Percentiles rank a stretch among this genome's conserved stretches.
These are phyloP conservation scores for Ogataea neopini DNA, from an alignment of 805 yeast species.

Conservation along the genomic window DNA sequence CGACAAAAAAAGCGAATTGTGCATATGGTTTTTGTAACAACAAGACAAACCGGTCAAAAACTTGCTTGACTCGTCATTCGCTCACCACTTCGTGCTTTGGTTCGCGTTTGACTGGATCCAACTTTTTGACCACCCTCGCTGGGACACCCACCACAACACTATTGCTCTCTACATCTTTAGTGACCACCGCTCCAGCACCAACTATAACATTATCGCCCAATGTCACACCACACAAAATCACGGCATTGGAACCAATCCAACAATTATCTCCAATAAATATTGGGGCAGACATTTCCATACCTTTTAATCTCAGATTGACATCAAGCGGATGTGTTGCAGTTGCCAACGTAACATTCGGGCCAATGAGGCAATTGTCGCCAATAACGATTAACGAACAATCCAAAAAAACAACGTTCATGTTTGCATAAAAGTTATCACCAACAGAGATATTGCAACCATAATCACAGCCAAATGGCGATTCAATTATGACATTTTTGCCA, in stretches of 20 bases:
- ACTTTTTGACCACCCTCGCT: slow-evolving; percentile 13
- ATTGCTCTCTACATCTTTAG: slow-evolving; percentile 53
- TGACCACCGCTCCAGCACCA: slow-evolving; percentile 71
- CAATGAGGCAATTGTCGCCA: slow-evolving; percentile 60
- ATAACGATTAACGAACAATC: slow-evolving; percentile 62
- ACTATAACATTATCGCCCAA: slow-evolving; percentile 62
- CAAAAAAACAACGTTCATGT: slow-evolving; percentile 55
- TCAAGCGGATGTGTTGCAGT: slow-evolving; percentile 69
- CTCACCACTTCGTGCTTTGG: no score
- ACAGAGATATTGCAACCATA: slow-evolving; percentile 62
- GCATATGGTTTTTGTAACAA: no score
- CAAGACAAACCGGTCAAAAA: no score
- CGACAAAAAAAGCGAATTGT: no score
- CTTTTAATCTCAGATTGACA: slow-evolving; percentile 42
- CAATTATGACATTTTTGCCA: slow-evolving; percentile 36
- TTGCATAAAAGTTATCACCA: slow-evolving; percentile 61
- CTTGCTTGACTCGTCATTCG: no score
- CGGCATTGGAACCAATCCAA: slow-evolving; percentile 63
- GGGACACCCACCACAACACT: slow-evolving; percentile 67
- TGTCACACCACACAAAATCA: slow-evolving; percentile 63
- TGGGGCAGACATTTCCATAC: slow-evolving; percentile 56
- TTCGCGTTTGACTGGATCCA: neutral
- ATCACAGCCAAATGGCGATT: slow-evolving; percentile 63
- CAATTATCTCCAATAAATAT: slow-evolving; percentile 62
- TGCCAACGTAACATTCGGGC: slow-evolving; percentile 60